Evolutionary conservation across 805 yeast species (phyloP).

Genomic region (Ogataea wickerhamii): DNA sequence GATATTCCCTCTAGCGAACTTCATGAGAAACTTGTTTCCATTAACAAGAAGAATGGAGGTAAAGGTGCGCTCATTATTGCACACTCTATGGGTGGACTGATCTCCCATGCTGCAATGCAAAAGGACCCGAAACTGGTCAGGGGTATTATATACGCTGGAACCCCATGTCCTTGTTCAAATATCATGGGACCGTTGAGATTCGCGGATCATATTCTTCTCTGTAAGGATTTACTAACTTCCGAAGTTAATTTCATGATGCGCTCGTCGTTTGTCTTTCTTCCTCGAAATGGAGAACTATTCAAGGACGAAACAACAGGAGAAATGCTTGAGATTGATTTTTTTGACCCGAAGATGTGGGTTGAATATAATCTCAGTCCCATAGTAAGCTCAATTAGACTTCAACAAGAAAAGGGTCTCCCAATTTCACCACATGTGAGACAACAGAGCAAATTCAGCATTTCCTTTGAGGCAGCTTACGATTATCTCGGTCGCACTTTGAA

Average conservation of each 20-base stretch:
- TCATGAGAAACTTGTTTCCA: slow-evolving; percentile 40
- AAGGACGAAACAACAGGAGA: slow-evolving; percentile 57
- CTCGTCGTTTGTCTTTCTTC: slow-evolving; percentile 74
- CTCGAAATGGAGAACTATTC: slow-evolving; percentile 71
- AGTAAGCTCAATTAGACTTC: slow-evolving; percentile 41
- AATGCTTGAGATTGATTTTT: slow-evolving; percentile 65
- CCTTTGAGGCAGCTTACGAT: slow-evolving; percentile 56
- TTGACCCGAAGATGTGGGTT: slow-evolving; percentile 78
- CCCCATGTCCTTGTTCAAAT: slow-evolving; percentile 80
- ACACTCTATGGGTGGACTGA: slow-evolving; percentile 93
- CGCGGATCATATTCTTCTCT: slow-evolving; percentile 76
- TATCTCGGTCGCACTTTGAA: slow-evolving; percentile 62
- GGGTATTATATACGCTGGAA: slow-evolving; percentile 77
- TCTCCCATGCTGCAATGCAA: slow-evolving; percentile 77
- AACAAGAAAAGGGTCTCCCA: slow-evolving; percentile 26
- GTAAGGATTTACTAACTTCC: slow-evolving; percentile 69
- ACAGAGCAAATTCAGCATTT: slow-evolving; percentile 30
- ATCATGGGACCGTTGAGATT: slow-evolving; percentile 80
- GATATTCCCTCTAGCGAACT: slow-evolving; percentile 53
- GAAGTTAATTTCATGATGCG: slow-evolving; percentile 89
- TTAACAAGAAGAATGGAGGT: slow-evolving; percentile 44
- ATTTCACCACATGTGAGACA: slow-evolving; percentile 20
- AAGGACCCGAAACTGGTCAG: slow-evolving; percentile 63
- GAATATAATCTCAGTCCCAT: slow-evolving; percentile 72
- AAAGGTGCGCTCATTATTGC: slow-evolving; percentile 71